Percentiles rank a stretch among this genome's conserved stretches.
phyloP scores from a whole-genome alignment of 495 filamentous ascomycete genomes.

The Penicillium coffeae region DNA sequence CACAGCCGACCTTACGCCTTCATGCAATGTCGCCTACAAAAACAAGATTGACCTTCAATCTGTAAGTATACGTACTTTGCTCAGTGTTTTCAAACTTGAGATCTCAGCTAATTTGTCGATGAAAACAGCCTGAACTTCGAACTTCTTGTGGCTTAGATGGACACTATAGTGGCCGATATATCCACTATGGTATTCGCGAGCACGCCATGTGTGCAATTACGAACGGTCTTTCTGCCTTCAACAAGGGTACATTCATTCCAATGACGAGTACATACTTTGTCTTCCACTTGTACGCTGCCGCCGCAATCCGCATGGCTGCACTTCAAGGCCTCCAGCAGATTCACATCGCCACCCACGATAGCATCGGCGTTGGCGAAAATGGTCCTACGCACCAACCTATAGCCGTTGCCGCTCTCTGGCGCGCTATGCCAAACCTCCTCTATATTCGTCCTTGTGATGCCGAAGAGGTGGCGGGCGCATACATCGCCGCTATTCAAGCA shows the following conservation, averaged over 20 bases:
- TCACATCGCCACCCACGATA: conserved; percentile 59
- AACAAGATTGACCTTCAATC: conserved; percentile 52
- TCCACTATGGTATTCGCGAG: conserved; percentile 50
- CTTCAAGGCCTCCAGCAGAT: conserved; percentile 53
- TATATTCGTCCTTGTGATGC: conserved; percentile 55
- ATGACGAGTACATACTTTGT: conserved; percentile 56
- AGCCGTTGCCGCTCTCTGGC: conserved; percentile 52
- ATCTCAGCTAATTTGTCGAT: too few relatives aligned
- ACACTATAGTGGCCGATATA: conserved; percentile 47
- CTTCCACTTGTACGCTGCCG: conserved; percentile 60
- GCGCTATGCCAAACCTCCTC: conserved; percentile 58
- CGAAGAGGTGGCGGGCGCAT: conserved; percentile 56
- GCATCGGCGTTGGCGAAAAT: conserved; percentile 56
- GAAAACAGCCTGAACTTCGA: conserved; percentile 43
- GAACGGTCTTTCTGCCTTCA: conserved; percentile 52
- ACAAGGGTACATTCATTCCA: conserved; percentile 47
- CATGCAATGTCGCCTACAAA: conserved; percentile 54
- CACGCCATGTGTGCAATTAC: conserved; percentile 49
- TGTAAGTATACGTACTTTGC: too few relatives aligned
- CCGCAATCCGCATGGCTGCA: conserved; percentile 57
- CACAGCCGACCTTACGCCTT: conserved; percentile 57
- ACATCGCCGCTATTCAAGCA: conserved; percentile 43
- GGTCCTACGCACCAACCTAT: conserved; percentile 61
- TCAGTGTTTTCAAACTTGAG: too few relatives aligned
- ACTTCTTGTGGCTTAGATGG: conserved; percentile 47